Conservation (phyloP, 1,284 basidiomycete genomes). For the Caloboletus firmus region DNA sequence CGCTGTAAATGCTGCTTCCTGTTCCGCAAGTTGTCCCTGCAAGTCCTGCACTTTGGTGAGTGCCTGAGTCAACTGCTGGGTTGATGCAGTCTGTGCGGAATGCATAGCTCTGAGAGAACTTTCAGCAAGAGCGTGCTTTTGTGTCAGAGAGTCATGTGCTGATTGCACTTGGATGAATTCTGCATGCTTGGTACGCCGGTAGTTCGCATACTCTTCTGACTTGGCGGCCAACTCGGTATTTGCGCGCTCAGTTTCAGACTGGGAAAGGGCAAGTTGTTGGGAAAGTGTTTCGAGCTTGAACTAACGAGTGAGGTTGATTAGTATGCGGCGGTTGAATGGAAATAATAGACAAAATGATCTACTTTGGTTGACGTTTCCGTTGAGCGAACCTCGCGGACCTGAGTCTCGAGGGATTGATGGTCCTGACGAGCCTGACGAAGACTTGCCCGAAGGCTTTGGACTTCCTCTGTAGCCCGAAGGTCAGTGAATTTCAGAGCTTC, state of each 20-base stretch:
- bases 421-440: slow-evolving; percentile 76
- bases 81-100: slow-evolving; percentile 62
- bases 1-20: slow-evolving; percentile 73
- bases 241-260: slow-evolving; percentile 68
- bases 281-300: slow-evolving; percentile 78
- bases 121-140: slow-evolving; percentile 60
- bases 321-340: neutral
- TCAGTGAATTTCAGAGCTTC: slow-evolving; percentile 3
- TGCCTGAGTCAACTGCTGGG: slow-evolving; percentile 68
- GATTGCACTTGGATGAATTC: slow-evolving; percentile 75
- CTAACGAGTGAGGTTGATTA: slow-evolving; percentile 37
- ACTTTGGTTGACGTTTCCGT: slow-evolving; percentile 72
- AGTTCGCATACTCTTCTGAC: slow-evolving; percentile 71
- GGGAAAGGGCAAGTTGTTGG: slow-evolving; percentile 75
- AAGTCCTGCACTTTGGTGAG: slow-evolving; percentile 71
- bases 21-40: slow-evolving; percentile 71
- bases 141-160: slow-evolving; percentile 64
- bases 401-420: slow-evolving; percentile 60
- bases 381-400: slow-evolving; percentile 68
- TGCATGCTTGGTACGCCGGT: slow-evolving; percentile 70
- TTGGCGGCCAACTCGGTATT: slow-evolving; percentile 61
- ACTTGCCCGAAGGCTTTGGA: slow-evolving; percentile 62
- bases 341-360: neutral
- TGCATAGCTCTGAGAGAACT: slow-evolving; percentile 70
- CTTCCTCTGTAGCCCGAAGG: slow-evolving; percentile 52